Conservation (phyloP, 192 early-diverging fungal species). For the Coemansia sp. region DNA sequence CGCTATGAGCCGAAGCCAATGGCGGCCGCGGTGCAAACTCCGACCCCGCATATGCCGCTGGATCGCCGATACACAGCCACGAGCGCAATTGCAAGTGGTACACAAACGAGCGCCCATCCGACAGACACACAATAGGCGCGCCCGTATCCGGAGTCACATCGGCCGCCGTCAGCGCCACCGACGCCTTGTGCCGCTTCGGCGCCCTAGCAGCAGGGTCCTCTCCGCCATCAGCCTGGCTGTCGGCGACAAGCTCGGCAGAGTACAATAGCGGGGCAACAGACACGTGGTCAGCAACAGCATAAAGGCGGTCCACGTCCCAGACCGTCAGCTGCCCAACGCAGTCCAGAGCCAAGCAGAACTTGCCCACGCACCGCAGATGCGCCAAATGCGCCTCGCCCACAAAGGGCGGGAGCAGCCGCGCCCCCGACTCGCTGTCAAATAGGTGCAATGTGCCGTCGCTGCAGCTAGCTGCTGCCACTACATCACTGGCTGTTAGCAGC, state of each 20-base stretch:
- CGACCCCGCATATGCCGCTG: constrained; percentile 13
- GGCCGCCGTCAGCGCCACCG: constrained; percentile 20
- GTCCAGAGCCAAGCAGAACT: constrained; percentile 28
- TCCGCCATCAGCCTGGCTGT: not conserved
- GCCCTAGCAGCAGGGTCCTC: not conserved
- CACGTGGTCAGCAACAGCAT: constrained; percentile 8
- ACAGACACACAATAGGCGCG: constrained; percentile 14
- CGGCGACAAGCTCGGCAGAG: constrained; percentile 11
- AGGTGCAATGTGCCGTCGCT: constrained; percentile 31
- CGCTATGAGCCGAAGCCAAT: constrained; percentile 2
- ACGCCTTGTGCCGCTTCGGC: constrained; percentile 10
- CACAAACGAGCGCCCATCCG: constrained; percentile 27
- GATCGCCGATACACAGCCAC: constrained; percentile 33
- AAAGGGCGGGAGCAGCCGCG: constrained; percentile 25
- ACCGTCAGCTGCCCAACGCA: constrained; percentile 29
- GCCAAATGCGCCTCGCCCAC: constrained; percentile 23
- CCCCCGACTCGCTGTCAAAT: constrained; percentile 33
- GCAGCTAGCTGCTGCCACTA: constrained; percentile 10
- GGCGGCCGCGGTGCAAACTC: constrained; percentile 9
- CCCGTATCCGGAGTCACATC: constrained; percentile 6
- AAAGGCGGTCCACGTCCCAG: constrained; percentile 11
- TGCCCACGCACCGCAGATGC: constrained; percentile 17
- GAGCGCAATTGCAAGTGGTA: constrained; percentile 13
- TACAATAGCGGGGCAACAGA: constrained; percentile 43
- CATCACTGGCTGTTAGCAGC: constrained; percentile 8